phyloP scores from a whole-genome alignment of 2,329 filamentous ascomycete genomes.

The Calonectria hawksworthii region DNA sequence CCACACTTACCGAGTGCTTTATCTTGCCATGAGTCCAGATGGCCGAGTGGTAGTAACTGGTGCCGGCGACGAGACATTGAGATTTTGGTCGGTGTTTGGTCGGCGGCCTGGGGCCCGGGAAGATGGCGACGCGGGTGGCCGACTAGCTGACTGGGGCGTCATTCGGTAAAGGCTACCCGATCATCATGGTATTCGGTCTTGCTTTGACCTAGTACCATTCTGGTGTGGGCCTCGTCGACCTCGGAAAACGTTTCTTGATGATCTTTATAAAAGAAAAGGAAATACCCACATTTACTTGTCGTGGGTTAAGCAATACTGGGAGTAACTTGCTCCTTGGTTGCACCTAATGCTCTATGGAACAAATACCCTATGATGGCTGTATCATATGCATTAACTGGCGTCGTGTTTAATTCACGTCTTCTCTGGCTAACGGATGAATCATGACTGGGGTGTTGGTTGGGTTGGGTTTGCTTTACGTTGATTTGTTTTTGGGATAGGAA shows the following conservation, averaged over 20 bases:
- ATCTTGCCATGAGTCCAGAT: slow-evolving; percentile 97
- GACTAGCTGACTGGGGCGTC: slow-evolving; percentile 84
- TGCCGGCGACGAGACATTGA: slow-evolving; percentile 93
- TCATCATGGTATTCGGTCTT: background rate
- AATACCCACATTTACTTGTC: slow-evolving; percentile 17
- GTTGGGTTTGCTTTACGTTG: slow-evolving; percentile 21
- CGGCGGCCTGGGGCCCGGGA: slow-evolving; percentile 81
- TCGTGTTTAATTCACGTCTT: slow-evolving; percentile 43
- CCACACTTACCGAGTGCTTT: slow-evolving; percentile 96
- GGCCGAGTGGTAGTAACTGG: slow-evolving; percentile 95
- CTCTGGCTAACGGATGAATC: slow-evolving; percentile 35
- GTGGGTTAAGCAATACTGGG: slow-evolving; percentile 18
- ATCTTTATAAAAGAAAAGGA: background rate
- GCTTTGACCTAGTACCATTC: background rate
- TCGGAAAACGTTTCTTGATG: background rate
- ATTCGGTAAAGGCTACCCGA: slow-evolving; percentile 69
- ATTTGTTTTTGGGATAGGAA: background rate
- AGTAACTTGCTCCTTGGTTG: slow-evolving; percentile 30
- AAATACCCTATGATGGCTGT: slow-evolving; percentile 42
- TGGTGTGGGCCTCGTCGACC: background rate
- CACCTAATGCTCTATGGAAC: slow-evolving; percentile 41
- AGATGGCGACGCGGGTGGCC: slow-evolving; percentile 73
- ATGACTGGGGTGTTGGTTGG: slow-evolving; percentile 41
- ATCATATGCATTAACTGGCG: slow-evolving; percentile 50
- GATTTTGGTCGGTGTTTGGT: slow-evolving; percentile 98